These are phyloP conservation scores for Cryptococcus wingfieldii DNA, from an alignment of 1,284 basidiomycete species.

Conservation along the genomic window DNA sequence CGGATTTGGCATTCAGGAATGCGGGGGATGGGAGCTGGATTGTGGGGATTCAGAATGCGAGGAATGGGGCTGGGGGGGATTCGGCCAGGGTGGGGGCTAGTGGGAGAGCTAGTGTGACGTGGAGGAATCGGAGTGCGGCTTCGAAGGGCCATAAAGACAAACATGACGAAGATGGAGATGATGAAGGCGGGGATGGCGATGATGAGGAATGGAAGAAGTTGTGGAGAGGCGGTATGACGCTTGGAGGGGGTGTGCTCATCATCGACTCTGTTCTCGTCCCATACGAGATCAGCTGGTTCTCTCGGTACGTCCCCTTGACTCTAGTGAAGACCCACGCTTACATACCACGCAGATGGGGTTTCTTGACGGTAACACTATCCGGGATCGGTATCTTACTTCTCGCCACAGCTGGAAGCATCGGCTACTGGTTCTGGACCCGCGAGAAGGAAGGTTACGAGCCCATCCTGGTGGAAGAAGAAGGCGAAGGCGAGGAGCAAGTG, in stretches of 20 bases:
- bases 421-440: slow-evolving; percentile 73
- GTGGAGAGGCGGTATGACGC: slow-evolving; percentile 44
- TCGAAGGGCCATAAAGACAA: slow-evolving; percentile 19
- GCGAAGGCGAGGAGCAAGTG: slow-evolving; percentile 12
- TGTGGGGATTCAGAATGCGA: slow-evolving; percentile 85
- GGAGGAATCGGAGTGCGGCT: slow-evolving; percentile 53
- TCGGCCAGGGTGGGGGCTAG: slow-evolving; percentile 73
- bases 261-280: slow-evolving; percentile 80
- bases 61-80: slow-evolving; percentile 61
- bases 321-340: background rate
- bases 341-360: slow-evolving; percentile 34
- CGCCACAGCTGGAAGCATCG: slow-evolving; percentile 59
- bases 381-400: slow-evolving; percentile 59
- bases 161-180: slow-evolving; percentile 1
- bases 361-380: slow-evolving; percentile 42
- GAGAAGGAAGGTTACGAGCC: slow-evolving; percentile 73
- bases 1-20: slow-evolving; percentile 72
- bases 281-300: slow-evolving; percentile 77
- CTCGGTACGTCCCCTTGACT: slow-evolving; percentile 13
- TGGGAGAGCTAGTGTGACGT: slow-evolving; percentile 67
- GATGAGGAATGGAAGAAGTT: slow-evolving; percentile 17
- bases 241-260: slow-evolving; percentile 76
- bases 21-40: slow-evolving; percentile 55
- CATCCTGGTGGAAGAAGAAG: slow-evolving; percentile 63
- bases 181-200: slow-evolving; percentile 3